Conservation (phyloP, 1,284 basidiomycete genomes). For the Flammula alnicola region DNA sequence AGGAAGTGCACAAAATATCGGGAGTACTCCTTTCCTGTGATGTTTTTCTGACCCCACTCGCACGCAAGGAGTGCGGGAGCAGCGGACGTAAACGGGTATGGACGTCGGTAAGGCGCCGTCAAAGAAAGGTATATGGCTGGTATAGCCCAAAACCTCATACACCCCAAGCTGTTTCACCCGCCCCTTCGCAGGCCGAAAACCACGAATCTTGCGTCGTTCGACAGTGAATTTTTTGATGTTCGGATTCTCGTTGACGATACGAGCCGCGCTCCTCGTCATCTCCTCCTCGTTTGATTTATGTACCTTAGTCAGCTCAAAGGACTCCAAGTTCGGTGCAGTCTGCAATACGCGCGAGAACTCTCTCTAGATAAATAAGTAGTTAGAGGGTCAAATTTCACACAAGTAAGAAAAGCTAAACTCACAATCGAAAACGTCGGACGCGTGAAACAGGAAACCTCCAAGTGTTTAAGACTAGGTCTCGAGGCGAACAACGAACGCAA, state of each 20-base stretch:
- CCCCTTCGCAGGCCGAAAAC: slow-evolving; percentile 32
- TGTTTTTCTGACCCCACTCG: slow-evolving; percentile 16
- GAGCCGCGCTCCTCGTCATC: slow-evolving; percentile 47
- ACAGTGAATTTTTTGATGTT: slow-evolving; percentile 53
- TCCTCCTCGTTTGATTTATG: slow-evolving; percentile 52
- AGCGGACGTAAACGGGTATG: neutral
- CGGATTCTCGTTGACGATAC: slow-evolving; percentile 52
- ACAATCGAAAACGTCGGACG: slow-evolving; percentile 59
- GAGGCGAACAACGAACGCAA: slow-evolving; percentile 50
- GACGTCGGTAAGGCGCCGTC: no score
- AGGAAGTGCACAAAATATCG: slow-evolving; percentile 23
- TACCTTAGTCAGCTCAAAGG: slow-evolving; percentile 53
- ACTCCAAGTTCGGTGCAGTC: slow-evolving; percentile 44
- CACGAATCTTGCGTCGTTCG: slow-evolving; percentile 35
- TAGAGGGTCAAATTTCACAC: slow-evolving; percentile 2
- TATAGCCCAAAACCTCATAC: slow-evolving; percentile 27
- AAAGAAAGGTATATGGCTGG: no score
- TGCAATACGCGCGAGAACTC: slow-evolving; percentile 44
- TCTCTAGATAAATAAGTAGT: slow-evolving; percentile 27
- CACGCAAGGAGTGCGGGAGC: slow-evolving; percentile 11
- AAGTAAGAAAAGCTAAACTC: slow-evolving; percentile 27
- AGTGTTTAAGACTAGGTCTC: slow-evolving; percentile 52
- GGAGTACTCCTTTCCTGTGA: slow-evolving; percentile 21
- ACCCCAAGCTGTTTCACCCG: slow-evolving; percentile 33
- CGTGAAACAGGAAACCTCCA: slow-evolving; percentile 56